phyloP scores from a whole-genome alignment of 441 rosid species.

The Gossypium lobatum region DNA sequence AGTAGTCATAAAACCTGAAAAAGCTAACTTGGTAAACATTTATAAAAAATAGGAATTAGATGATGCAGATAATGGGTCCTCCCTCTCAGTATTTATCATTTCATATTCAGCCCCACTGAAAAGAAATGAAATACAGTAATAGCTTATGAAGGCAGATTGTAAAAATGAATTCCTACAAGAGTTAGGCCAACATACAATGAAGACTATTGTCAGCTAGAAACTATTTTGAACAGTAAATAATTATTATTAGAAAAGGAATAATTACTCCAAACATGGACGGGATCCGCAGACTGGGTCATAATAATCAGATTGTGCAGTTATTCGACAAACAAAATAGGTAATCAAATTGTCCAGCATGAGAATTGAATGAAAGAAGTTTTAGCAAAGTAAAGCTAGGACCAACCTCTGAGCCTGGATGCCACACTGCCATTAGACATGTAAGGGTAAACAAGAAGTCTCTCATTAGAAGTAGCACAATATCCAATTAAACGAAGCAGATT shows the following conservation, averaged over 20 bases:
- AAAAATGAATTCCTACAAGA: neutral
- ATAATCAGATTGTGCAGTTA: neutral
- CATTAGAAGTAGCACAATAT: slow-evolving; percentile 56
- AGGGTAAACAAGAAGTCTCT: slow-evolving; percentile 85
- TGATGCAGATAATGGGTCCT: neutral
- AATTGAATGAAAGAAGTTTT: neutral
- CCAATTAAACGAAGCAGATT: slow-evolving; percentile 73
- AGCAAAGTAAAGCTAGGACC: slow-evolving; percentile 19
- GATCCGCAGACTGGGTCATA: neutral
- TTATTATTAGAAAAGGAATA: neutral
- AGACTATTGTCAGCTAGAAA: neutral
- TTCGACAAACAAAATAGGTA: neutral
- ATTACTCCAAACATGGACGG: neutral
- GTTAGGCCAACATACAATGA: neutral
- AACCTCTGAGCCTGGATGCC: slow-evolving; percentile 84
- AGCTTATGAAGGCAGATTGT: neutral
- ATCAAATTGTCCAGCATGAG: neutral
- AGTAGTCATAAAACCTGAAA: neutral
- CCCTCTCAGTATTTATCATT: neutral
- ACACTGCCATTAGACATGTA: slow-evolving; percentile 90
- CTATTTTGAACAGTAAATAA: neutral
- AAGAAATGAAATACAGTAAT: neutral
- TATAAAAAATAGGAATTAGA: neutral
- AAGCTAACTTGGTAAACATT: neutral
- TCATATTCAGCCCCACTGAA: neutral